Percentiles rank a stretch among this genome's conserved stretches.
Evolutionary conservation across 1,284 basidiomycete species (phyloP).

Genomic region (Ustilago vetiveriae): DNA sequence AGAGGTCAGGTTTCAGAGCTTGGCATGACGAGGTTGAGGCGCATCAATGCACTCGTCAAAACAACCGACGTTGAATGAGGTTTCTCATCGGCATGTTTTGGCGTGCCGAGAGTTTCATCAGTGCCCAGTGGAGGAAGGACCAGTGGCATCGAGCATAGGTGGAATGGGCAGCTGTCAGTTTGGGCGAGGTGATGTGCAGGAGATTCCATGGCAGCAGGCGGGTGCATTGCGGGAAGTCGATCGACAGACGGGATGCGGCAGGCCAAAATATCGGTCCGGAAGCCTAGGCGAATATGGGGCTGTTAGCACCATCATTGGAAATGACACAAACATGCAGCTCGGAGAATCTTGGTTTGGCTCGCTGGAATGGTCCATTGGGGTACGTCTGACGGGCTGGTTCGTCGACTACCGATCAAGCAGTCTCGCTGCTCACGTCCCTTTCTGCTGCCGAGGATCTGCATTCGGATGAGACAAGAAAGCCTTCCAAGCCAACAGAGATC

Average conservation of each 20-base stretch:
- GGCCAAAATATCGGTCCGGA: background rate
- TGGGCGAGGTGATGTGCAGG: slow-evolving; percentile 18
- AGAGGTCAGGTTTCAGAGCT: background rate
- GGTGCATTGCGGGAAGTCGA: slow-evolving; percentile 31
- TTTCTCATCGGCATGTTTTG: slow-evolving; percentile 43
- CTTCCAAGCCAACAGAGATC: background rate
- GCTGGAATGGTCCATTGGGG: slow-evolving; percentile 30
- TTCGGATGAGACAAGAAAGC: slow-evolving; percentile 5
- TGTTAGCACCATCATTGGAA: background rate
- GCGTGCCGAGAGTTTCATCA: background rate
- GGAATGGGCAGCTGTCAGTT: slow-evolving; percentile 7
- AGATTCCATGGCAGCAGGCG: slow-evolving; percentile 41
- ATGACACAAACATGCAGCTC: slow-evolving; percentile 8
- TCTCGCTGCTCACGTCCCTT: background rate
- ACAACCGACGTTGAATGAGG: slow-evolving; percentile 41
- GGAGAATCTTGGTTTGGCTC: background rate
- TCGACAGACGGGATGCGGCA: slow-evolving; percentile 1
- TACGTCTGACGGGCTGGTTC: slow-evolving; percentile 19
- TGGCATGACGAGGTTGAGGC: slow-evolving; percentile 13
- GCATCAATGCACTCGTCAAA: slow-evolving; percentile 27
- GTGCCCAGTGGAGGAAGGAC: background rate
- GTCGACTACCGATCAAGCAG: no score
- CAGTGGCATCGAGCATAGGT: background rate
- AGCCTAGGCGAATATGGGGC: slow-evolving; percentile 1
- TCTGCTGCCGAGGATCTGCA: background rate